Evolutionary conservation across 2,329 filamentous ascomycete species (phyloP).

Genomic region (Gnomoniopsis sp.): DNA sequence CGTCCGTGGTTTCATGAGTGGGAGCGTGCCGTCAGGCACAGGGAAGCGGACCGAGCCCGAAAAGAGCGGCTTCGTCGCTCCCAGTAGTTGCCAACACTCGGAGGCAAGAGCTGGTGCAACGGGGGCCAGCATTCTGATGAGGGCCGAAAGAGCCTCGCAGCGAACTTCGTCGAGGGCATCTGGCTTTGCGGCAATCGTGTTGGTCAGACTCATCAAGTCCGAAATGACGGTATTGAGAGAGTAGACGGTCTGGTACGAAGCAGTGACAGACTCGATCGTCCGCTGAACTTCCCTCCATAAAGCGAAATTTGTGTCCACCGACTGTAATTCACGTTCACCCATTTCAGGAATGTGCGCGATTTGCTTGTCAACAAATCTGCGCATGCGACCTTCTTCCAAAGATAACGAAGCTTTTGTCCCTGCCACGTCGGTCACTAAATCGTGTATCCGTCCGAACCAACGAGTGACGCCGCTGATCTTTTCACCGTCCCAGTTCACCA

Average conservation of each 20-base stretch:
- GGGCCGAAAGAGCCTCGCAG: constrained; percentile 46
- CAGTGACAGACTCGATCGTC: constrained; percentile 64
- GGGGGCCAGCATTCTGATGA: constrained; percentile 73
- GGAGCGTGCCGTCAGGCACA: constrained; percentile 44
- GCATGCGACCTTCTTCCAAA: constrained; percentile 18
- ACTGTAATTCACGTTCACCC: constrained; percentile 29
- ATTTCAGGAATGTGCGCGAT: constrained; percentile 28
- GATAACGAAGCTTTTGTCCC: constrained; percentile 3
- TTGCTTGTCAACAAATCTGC: background rate
- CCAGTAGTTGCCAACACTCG: constrained; percentile 70
- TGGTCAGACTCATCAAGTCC: constrained; percentile 78
- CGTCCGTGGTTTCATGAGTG: constrained; percentile 46
- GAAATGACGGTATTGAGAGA: constrained; percentile 81
- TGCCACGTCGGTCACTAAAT: constrained; percentile 42
- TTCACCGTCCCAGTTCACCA: constrained; percentile 82
- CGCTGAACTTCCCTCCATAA: constrained; percentile 66
- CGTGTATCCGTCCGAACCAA: constrained; percentile 70
- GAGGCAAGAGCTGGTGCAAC: constrained; percentile 78
- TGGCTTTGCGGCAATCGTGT: constrained; percentile 52
- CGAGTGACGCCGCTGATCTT: constrained; percentile 79
- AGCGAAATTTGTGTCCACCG: constrained; percentile 43
- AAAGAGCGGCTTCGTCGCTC: constrained; percentile 35
- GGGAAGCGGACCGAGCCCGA: constrained; percentile 57
- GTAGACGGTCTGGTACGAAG: constrained; percentile 68
- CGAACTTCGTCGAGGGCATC: constrained; percentile 41